phyloP scores from a whole-genome alignment of 805 yeast genomes.

The Jamesozyma hellenica region DNA sequence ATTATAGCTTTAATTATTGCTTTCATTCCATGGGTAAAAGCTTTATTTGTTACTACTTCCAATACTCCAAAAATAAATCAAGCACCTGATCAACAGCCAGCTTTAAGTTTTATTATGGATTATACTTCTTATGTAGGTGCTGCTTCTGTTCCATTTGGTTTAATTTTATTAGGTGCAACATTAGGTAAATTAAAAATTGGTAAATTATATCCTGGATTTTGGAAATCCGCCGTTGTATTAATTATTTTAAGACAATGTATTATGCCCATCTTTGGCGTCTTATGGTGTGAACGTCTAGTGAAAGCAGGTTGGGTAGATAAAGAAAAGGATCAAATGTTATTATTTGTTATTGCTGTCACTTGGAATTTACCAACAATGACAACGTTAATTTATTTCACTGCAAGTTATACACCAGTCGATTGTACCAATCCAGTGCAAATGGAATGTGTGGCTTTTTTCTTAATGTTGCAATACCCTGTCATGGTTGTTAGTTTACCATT shows the following conservation, averaged over 20 bases:
- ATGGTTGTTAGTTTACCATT: conserved; percentile 66
- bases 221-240: conserved; percentile 51
- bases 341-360: conserved; percentile 65
- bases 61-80: conserved; percentile 40
- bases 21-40: conserved; percentile 82
- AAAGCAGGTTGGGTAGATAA: conserved; percentile 56
- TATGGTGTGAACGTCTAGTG: conserved; percentile 51
- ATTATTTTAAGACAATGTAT: conserved; percentile 52
- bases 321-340: conserved; percentile 41
- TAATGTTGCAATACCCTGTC: conserved; percentile 64
- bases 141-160: conserved; percentile 86
- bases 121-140: conserved; percentile 68
- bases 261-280: conserved; percentile 72
- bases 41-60: conserved; percentile 48
- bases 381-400: conserved; percentile 75
- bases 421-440: conserved; percentile 42
- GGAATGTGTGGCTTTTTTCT: conserved; percentile 73
- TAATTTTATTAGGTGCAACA: conserved; percentile 78
- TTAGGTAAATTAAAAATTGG: conserved; percentile 63
- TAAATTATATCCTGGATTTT: conserved; percentile 55
- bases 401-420: conserved; percentile 68
- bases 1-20: conserved; percentile 55
- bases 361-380: conserved; percentile 89
- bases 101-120: conserved; percentile 79
- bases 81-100: conserved; percentile 85